Base-by-base conservation (phyloP, 345 rosid genomes). In the Lumnitzera racemosa region DNA sequence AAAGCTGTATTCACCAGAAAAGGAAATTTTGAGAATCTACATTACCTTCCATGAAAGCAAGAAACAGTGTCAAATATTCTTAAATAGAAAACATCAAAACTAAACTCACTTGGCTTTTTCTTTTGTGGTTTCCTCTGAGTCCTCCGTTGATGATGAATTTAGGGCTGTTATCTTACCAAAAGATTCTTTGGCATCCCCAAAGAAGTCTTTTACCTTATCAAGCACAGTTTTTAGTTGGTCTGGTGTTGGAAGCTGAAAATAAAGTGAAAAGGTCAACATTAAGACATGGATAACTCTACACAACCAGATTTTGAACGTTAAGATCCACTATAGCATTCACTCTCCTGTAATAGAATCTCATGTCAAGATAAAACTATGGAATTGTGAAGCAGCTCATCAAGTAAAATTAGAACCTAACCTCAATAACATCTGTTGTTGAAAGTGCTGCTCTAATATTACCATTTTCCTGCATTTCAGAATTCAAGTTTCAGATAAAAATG, bases 151-250 rank as follows among this genome's bases (percentile, higher is more conserved):
- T 13, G 69, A 61, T 58, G 83, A 57, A 65, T 76, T 77, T 48
- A 85, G 62, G 0, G 88, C 71, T 16, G 94, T 77, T 24, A 86
- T 47, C 81, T 89, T 89, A 59, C 94, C 96, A 3, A 92, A 87
- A 7, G 98, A 89, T 59, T 89, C 90, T 69, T 89, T 92, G 8
- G 98, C 95, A 65, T 89, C 94, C 16, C 94, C 97, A 48, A 92
- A 87, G 74, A 82, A 83, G 80, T 89, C 94, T 72, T 78, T 85
- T 59, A 85, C 96, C 73, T 87, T 87, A 69, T 92, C 96, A 20
- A 87, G 57, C 67, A 92, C 98, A 15, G 98, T 89, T 76, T 85
- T 87, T 24, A 92, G 89, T 71, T 92, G 63, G 74, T 92, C 94
- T 59, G 50, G 76, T 4, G 96, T 82, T 53, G 96, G 98, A 71